Evolutionary conservation across 2,329 filamentous ascomycete genomes (phyloP).

Genomic region (Trichoderma sp.): DNA sequence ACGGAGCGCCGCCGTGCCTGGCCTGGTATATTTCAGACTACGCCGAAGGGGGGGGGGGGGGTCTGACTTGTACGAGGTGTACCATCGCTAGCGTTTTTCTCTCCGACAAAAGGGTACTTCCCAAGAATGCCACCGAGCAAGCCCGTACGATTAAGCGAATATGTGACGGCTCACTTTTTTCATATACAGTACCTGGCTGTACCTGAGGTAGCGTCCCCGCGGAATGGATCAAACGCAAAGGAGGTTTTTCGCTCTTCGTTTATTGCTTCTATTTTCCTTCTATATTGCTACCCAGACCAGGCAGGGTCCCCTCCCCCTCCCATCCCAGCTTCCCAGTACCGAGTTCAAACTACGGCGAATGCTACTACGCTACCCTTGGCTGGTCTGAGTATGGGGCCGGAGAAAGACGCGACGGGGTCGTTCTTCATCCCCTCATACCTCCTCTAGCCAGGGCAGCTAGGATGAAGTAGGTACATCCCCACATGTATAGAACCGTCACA

Average conservation of each 20-base stretch:
- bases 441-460: neutral
- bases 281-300: neutral
- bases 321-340: neutral
- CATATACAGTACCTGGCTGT: neutral
- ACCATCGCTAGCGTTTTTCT: slow-evolving; percentile 12
- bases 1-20: neutral
- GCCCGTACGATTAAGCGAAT: slow-evolving; percentile 9
- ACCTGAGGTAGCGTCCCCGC: slow-evolving; percentile 13
- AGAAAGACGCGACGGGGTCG: neutral
- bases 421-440: neutral
- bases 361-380: slow-evolving; percentile 1
- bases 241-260: neutral
- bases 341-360: neutral
- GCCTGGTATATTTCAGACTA: slow-evolving; percentile 9
- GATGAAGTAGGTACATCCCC: slow-evolving; percentile 12
- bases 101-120: neutral
- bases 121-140: slow-evolving; percentile 25
- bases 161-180: slow-evolving; percentile 17
- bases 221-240: slow-evolving; percentile 12
- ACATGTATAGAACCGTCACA: slow-evolving; percentile 23
- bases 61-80: neutral
- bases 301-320: neutral
- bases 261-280: neutral
- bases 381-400: slow-evolving; percentile 16
- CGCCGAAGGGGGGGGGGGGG: neutral